These are phyloP conservation scores for Sporisorium exsertum DNA, from an alignment of 1,284 basidiomycete species.

Conservation along the genomic window DNA sequence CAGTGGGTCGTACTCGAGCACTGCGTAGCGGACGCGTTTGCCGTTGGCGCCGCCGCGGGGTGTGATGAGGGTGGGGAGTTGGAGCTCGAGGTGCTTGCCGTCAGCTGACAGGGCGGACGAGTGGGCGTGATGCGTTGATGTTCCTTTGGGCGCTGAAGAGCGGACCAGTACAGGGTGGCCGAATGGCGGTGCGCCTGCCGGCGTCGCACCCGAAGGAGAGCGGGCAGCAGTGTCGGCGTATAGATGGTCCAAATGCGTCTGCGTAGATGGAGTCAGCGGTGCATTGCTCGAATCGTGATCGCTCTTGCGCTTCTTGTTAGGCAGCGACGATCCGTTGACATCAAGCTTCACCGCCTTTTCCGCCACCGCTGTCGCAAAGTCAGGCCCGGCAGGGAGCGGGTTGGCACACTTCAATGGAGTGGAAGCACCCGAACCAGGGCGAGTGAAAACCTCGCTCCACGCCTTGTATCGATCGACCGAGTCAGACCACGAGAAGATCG, in stretches of 20 bases:
- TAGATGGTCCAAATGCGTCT: constrained; percentile 37
- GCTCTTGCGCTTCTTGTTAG: constrained; percentile 25
- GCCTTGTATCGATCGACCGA: constrained; percentile 62
- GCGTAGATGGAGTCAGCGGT: constrained; percentile 31
- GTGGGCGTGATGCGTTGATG: constrained; percentile 54
- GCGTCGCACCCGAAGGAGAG: constrained; percentile 13
- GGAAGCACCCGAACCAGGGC: constrained; percentile 48
- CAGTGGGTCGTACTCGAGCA: constrained; percentile 71
- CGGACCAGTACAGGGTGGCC: constrained; percentile 50
- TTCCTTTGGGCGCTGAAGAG: constrained; percentile 54
- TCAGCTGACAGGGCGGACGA: constrained; percentile 41
- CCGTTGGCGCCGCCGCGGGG: constrained; percentile 47
- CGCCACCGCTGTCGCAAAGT: constrained; percentile 23
- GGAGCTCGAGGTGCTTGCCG: constrained; percentile 51
- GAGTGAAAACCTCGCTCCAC: constrained; percentile 60
- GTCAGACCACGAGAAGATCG: constrained; percentile 65
- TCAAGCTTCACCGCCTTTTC: constrained; percentile 17
- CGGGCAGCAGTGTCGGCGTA: constrained; percentile 31
- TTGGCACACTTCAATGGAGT: constrained; percentile 25
- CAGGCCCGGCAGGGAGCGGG: constrained; percentile 7
- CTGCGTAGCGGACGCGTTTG: constrained; percentile 55
- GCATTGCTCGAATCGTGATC: constrained; percentile 8
- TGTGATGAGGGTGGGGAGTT: constrained; percentile 61
- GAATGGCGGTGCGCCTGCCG: constrained; percentile 37
- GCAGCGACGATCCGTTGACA: constrained; percentile 11